Base-by-base conservation (phyloP, 106 monocot species). In the Apostasia ramifera region DNA sequence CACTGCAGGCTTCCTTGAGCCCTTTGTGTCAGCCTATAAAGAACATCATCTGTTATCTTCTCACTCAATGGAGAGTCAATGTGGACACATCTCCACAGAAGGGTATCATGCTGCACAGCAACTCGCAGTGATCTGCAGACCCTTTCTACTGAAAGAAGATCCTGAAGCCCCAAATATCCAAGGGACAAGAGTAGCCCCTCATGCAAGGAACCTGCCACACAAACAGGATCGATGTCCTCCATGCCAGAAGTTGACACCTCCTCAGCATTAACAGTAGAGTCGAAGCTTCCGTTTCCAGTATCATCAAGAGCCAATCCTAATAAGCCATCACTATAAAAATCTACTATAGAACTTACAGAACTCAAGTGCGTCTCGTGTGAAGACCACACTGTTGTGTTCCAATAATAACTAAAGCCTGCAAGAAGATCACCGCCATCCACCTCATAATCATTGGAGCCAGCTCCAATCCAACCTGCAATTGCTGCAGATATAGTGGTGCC, bases 71-170 rank as follows among this genome's bases (percentile, higher is more conserved):
- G 63, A 12, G 73, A 69, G 9, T 57, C 71, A 48, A 95, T 81
- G 40, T 88, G 85, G 65, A 95, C 80, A 57, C 78, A 83, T 63
- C 74, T 85, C 91, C 91, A 95, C 37, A 91, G 67, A 14, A 81
- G 69, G 5, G 83, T 61, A 59, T 95, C 88, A 15, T 57, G 73
- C 66, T 63, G 63, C 26, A 95, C 76, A 10, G 85, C 70, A 2
- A 39, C 49, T 9, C 57, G 65, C 61, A 88, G 50, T 1, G 87
- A 78, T 66, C 76, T 95, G 71, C 88, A 95, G 3, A 91, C 94
- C 72, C 76, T 78, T 57, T 91, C 88, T 1, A 86, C 74, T 0
- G 81, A 77, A 12, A 95, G 83, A 48, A 91, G 81, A 60, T 88
- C 91, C 37, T 61, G 55, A 49, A 88, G 49, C 6, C 71, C 88